A percentile compares a stretch with the other conserved stretches of the same genome.
Conservation (phyloP, 1,284 basidiomycete genomes). For the Ceratobasidium sp. region DNA sequence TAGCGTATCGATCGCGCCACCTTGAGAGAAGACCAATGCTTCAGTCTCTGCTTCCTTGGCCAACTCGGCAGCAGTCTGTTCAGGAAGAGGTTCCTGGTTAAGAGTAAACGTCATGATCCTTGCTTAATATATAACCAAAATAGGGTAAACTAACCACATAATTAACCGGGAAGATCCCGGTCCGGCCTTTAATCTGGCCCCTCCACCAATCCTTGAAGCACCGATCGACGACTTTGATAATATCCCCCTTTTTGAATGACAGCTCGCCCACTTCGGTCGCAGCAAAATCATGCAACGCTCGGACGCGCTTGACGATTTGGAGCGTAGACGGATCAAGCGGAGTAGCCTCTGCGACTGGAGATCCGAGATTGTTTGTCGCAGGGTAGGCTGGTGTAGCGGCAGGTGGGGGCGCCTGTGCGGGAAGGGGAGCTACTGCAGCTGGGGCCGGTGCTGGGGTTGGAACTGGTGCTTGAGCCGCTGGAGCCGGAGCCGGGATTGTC, state of each 20-base stretch:
- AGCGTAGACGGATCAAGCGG: constrained; percentile 49
- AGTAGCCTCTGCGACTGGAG: constrained; percentile 50
- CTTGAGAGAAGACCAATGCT: constrained; percentile 86
- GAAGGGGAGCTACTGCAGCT: constrained; percentile 51
- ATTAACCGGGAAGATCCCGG: constrained; percentile 98
- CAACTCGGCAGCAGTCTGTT: constrained; percentile 84
- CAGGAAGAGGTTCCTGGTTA: constrained; percentile 86
- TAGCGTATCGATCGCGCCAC: constrained; percentile 89
- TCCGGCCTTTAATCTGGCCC: constrained; percentile 91
- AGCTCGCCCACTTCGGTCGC: constrained; percentile 93
- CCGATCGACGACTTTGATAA: constrained; percentile 96
- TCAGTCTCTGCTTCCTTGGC: constrained; percentile 91
- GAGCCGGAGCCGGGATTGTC: constrained; percentile 38
- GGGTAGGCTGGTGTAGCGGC: constrained; percentile 60
- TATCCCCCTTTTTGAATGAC: constrained; percentile 92
- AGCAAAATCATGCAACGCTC: constrained; percentile 92
- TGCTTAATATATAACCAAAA: constrained; percentile 35
- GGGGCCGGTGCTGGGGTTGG: constrained; percentile 49
- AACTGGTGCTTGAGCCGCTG: constrained; percentile 45
- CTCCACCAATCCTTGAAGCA: constrained; percentile 99
- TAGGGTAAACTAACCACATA: constrained; percentile 79
- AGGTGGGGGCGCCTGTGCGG: constrained; percentile 37
- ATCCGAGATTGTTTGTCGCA: constrained; percentile 56
- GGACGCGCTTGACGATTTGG: constrained; percentile 79
- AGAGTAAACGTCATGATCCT: background rate